A percentile compares a stretch with the other conserved stretches of the same genome.
phyloP scores from a whole-genome alignment of 208 protist species.

The Trypanosoma congolense region DNA sequence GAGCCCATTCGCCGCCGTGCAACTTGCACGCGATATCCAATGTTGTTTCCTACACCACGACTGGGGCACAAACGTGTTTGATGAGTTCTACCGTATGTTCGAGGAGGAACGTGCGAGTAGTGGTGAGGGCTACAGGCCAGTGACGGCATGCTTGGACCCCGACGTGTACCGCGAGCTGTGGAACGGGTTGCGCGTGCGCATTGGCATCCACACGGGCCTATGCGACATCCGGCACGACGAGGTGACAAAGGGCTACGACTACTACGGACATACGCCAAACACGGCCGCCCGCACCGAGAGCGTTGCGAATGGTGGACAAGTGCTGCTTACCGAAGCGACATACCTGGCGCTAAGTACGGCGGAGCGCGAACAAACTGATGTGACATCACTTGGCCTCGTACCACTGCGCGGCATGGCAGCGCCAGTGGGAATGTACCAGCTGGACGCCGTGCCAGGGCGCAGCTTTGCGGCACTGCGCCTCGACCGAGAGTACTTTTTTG shows the following conservation, averaged over 20 bases:
- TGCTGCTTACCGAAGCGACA: too few relatives aligned
- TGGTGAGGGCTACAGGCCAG: conserved; percentile 14
- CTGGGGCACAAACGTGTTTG: too few relatives aligned
- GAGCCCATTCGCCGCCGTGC: conserved; percentile 27
- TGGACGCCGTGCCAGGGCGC: too few relatives aligned
- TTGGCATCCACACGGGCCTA: conserved; percentile 51
- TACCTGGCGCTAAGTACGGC: too few relatives aligned
- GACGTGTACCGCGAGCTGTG: conserved; percentile 33
- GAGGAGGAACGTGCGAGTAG: too few relatives aligned
- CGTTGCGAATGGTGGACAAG: too few relatives aligned
- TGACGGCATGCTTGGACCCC: conserved; percentile 22
- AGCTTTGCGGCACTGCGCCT: conserved; percentile 5
- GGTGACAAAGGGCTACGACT: conserved; percentile 21
- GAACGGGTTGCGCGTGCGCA: too few relatives aligned
- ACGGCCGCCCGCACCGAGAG: too few relatives aligned
- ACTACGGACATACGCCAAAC: too few relatives aligned
- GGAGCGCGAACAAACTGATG: too few relatives aligned
- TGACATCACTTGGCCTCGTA: conserved; percentile 16
- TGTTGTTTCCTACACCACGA: too few relatives aligned
- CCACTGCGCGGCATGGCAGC: conserved; percentile 12
- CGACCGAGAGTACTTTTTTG: background rate
- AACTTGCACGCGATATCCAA: conserved; percentile 38
- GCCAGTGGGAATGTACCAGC: conserved; percentile 14
- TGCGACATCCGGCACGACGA: conserved; percentile 44
- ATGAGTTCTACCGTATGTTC: too few relatives aligned